Evolutionary conservation across 169 alveolate genomes (phyloP), one percentile per base, ranked within the genome.

Genomic region (Cryptosporidium ryanae): DNA sequence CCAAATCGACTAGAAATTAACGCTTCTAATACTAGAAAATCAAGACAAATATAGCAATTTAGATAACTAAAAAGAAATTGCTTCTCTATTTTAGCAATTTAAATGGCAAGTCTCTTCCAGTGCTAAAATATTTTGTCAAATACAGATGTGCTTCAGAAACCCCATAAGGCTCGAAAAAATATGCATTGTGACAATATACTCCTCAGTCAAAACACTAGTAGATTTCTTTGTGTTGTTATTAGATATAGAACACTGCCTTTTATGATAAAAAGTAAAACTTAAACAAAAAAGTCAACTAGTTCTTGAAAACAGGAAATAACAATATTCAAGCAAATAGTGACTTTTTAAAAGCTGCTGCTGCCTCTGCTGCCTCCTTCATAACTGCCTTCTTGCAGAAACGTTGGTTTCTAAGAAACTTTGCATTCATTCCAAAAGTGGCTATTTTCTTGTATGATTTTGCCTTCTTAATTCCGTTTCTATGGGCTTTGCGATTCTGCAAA

Each of bases 361-460:
- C 63, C 25, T 50, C 87, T 57, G 76, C 91, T 57, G 89, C 82
- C 59, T 57, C 50, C 66, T 82, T 82, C 92, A 91, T 82, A 82
- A 82, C 93, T 76, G 93, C 94, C 91, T 82, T 93, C 91, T 92
- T 94, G 92, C 95, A 91, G 70, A 84, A 91, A 54, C 94, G 91
- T 90, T 94, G 96, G 90, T 94, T 94, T 63, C 96, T 83, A 90
- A 94, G 64, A 84, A 94, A 94, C 90, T 94, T 94, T 55, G 96
- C 29, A 64, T 95, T 59, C 92, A 93, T 94, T 82, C 96, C 96
- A 84, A 84, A 92, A 55, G 96, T 93, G 29, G 96, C 91, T 31
- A 91, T 63, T 82, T 93, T 93, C 90, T 90, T 93, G 66, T 89
- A 92, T 65, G 82, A 65, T 64, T 91, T 90, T 65, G 87, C 90